phyloP scores from a whole-genome alignment of 208 protist species.

The Trypanosoma melophagium region DNA sequence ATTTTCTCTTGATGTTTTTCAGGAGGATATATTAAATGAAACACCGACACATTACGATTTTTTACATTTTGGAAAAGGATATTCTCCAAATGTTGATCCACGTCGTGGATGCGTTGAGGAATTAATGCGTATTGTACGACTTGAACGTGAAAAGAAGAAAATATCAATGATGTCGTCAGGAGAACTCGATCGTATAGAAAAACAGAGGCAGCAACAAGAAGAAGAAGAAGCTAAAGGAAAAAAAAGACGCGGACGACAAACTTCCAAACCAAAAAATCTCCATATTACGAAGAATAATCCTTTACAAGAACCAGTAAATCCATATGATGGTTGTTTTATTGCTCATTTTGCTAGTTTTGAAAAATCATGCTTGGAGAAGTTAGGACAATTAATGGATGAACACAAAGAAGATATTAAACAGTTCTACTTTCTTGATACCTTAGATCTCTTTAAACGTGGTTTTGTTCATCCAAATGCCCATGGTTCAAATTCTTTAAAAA shows the following conservation, averaged over 20 bases:
- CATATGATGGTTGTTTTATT: slow-evolving; percentile 86
- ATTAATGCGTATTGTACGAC: slow-evolving; percentile 73
- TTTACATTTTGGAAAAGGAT: slow-evolving; percentile 85
- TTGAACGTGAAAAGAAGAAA: slow-evolving; percentile 75
- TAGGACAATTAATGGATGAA: slow-evolving; percentile 67
- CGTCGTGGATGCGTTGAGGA: slow-evolving; percentile 62
- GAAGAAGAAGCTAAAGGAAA: slow-evolving; percentile 14
- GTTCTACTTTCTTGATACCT: slow-evolving; percentile 88
- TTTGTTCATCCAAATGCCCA: slow-evolving; percentile 80
- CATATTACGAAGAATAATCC: slow-evolving; percentile 43
- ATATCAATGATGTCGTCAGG: slow-evolving; percentile 55
- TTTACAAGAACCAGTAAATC: slow-evolving; percentile 51
- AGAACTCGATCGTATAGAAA: slow-evolving; percentile 43
- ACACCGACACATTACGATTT: slow-evolving; percentile 88
- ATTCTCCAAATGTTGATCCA: slow-evolving; percentile 82
- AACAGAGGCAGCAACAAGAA: slow-evolving; percentile 7
- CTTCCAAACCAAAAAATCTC: slow-evolving; percentile 29
- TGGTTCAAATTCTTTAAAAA: slow-evolving; percentile 89
- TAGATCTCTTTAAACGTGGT: slow-evolving; percentile 81
- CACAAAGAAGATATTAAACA: slow-evolving; percentile 78
- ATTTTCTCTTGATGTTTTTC: slow-evolving; percentile 90
- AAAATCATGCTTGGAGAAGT: slow-evolving; percentile 85
- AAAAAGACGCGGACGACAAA: slow-evolving; percentile 20
- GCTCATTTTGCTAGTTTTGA: slow-evolving; percentile 90
- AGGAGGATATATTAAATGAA: slow-evolving; percentile 83